Conservation (phyloP, 768 basidiomycete species). For the Sporobolomyces phaffii region DNA sequence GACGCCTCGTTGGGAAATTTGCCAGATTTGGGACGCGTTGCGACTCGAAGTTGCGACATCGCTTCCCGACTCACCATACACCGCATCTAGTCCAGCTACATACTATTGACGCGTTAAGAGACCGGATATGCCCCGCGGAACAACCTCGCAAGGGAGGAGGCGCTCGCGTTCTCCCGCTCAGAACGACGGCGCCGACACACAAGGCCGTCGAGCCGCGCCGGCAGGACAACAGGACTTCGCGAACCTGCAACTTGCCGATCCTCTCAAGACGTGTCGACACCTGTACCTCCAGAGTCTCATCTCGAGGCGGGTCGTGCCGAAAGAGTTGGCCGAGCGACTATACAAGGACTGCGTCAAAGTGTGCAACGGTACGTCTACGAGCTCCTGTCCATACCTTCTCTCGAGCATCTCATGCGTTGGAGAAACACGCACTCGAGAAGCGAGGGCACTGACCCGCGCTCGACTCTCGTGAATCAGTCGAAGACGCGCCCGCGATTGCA, state of each 20-base stretch:
- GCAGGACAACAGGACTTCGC: conserved; percentile 2
- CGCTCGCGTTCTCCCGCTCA: not conserved
- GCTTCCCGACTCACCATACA: too few relatives aligned
- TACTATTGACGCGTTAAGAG: too few relatives aligned
- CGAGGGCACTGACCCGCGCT: not conserved
- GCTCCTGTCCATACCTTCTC: too few relatives aligned
- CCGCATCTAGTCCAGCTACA: too few relatives aligned
- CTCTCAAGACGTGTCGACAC: conserved; percentile 44
- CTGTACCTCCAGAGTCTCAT: conserved; percentile 75
- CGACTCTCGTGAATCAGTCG: conserved; percentile 11
- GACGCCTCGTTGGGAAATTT: too few relatives aligned
- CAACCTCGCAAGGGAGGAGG: not conserved
- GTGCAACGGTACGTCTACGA: conserved; percentile 59
- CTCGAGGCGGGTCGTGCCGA: conserved; percentile 64
- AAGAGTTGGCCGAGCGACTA: conserved; percentile 58
- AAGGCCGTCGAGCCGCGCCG: too few relatives aligned
- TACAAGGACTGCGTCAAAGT: conserved; percentile 64
- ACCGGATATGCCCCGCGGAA: too few relatives aligned
- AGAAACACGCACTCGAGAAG: too few relatives aligned
- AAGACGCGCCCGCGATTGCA: conserved; percentile 54
- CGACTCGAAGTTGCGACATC: too few relatives aligned
- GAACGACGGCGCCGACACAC: not conserved
- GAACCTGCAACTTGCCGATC: conserved; percentile 11
- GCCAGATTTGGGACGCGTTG: too few relatives aligned
- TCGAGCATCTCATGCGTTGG: too few relatives aligned